A percentile compares a stretch with the other conserved stretches of the same genome.
These are phyloP conservation scores for Aspergillus sp. DNA, from an alignment of 2,329 filamentous ascomycete species.

Conservation along the genomic window DNA sequence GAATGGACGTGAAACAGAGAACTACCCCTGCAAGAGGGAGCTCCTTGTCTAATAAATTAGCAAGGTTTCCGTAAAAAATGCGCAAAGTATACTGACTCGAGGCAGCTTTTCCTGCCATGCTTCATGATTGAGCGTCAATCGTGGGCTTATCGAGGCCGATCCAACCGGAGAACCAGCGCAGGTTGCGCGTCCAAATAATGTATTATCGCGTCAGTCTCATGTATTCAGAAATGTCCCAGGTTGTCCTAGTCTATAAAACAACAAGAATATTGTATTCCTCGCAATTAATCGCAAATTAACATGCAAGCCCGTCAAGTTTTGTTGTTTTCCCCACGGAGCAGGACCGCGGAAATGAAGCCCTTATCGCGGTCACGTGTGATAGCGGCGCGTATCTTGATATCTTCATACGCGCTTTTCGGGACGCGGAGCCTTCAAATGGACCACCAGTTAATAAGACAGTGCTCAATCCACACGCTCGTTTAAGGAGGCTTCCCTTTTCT, in stretches of 20 bases:
- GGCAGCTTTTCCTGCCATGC: conserved; percentile 38
- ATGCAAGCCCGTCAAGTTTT: neutral
- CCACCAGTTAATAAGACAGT: neutral
- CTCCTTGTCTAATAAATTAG: conserved; percentile 51
- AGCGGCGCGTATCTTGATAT: conserved; percentile 9
- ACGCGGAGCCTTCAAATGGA: neutral
- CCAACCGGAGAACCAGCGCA: conserved; percentile 4
- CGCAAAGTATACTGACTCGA: conserved; percentile 29
- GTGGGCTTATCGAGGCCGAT: conserved; percentile 2
- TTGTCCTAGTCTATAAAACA: too few species aligned
- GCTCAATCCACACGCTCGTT: neutral
- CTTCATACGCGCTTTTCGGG: conserved; percentile 2
- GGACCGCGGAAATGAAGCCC: conserved; percentile 10
- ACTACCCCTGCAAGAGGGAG: conserved; percentile 69
- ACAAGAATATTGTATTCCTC: neutral
- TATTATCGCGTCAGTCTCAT: neutral
- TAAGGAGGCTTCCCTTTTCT: neutral
- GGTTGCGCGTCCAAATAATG: conserved; percentile 1
- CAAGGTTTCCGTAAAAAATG: neutral
- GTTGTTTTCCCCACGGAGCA: conserved; percentile 8
- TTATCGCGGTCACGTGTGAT: conserved; percentile 27
- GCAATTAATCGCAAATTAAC: neutral
- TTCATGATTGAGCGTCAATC: conserved; percentile 34
- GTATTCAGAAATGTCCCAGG: neutral
- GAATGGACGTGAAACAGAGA: conserved; percentile 84